Evolutionary conservation across 2,329 filamentous ascomycete species (phyloP).

Genomic region (Fusarium liriodendri): DNA sequence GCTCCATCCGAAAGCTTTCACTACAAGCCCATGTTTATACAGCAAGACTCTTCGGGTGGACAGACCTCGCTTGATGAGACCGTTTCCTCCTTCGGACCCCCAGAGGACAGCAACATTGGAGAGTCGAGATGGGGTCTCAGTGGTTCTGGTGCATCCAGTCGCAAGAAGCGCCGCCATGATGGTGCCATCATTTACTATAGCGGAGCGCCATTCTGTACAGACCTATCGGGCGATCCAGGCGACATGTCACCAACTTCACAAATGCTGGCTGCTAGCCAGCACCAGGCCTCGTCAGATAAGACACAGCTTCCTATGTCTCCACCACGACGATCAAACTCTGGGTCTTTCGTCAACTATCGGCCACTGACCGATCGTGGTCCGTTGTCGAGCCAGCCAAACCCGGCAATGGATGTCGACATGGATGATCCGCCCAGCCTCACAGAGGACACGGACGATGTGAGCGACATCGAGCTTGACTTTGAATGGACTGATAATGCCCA

Average conservation of each 20-base stretch:
- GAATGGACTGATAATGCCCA: conserved; percentile 59
- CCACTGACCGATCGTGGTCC: conserved; percentile 58
- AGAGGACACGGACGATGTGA: conserved; percentile 51
- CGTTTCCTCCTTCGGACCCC: conserved; percentile 59
- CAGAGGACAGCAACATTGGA: conserved; percentile 61
- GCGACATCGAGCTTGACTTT: conserved; percentile 58
- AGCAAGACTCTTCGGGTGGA: conserved; percentile 59
- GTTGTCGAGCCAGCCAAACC: conserved; percentile 22
- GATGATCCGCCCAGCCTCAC: conserved; percentile 45
- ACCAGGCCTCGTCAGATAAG: conserved; percentile 39
- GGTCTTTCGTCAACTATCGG: conserved; percentile 60
- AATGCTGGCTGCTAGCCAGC: conserved; percentile 58
- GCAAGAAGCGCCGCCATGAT: conserved; percentile 68
- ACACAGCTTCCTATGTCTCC: conserved; percentile 38
- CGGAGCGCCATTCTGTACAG: conserved; percentile 82
- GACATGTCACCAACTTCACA: conserved; percentile 61
- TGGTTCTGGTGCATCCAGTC: conserved; percentile 60
- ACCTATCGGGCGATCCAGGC: conserved; percentile 76
- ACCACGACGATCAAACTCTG: conserved; percentile 59
- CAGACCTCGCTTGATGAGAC: conserved; percentile 62
- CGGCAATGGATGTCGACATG: conserved; percentile 46
- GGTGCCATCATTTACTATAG: conserved; percentile 88
- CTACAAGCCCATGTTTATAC: conserved; percentile 73
- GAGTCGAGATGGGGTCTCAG: conserved; percentile 60
- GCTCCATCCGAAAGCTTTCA: conserved; percentile 64